These are phyloP conservation scores for Astragalus membranaceus DNA, from an alignment of 306 rosid genomes.

Conservation along the genomic window DNA sequence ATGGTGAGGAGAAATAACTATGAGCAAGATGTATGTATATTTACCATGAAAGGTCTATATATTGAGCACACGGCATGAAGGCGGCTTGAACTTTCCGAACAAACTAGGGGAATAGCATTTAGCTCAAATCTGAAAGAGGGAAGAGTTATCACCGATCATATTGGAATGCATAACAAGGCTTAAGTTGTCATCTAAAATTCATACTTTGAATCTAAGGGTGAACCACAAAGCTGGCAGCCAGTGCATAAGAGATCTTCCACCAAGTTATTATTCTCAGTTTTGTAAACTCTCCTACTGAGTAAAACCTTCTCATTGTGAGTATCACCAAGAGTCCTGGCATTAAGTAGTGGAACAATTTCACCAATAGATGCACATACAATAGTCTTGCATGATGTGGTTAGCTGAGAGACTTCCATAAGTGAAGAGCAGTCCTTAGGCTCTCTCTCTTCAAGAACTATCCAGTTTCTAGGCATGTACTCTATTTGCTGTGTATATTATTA, in stretches of 20 bases:
- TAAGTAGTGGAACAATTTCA: slow-evolving; percentile 44
- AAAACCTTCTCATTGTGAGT: slow-evolving; percentile 49
- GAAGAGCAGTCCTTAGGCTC: slow-evolving; percentile 38
- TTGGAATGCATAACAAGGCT: neutral
- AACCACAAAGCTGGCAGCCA: slow-evolving; percentile 82
- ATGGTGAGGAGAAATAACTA: slow-evolving; percentile 4
- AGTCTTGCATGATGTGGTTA: slow-evolving; percentile 45
- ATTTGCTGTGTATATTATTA: slow-evolving; percentile 22
- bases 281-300: slow-evolving; percentile 45
- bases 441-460: slow-evolving; percentile 52
- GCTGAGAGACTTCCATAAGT: slow-evolving; percentile 40
- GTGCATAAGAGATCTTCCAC: slow-evolving; percentile 62
- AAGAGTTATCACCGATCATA: slow-evolving; percentile 12
- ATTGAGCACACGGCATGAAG: slow-evolving; percentile 53
- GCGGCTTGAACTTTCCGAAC: slow-evolving; percentile 55
- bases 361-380: slow-evolving; percentile 55
- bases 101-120: slow-evolving; percentile 38
- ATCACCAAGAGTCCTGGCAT: slow-evolving; percentile 15
- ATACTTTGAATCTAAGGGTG: slow-evolving; percentile 49
- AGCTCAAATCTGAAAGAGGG: slow-evolving; percentile 30
- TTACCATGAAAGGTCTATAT: slow-evolving; percentile 85
- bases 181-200: slow-evolving; percentile 7
- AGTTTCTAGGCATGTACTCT: slow-evolving; percentile 40
- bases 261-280: slow-evolving; percentile 33
- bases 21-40: slow-evolving; percentile 3